phyloP scores from a whole-genome alignment of 2,329 filamentous ascomycete genomes.

The Apiospora phragmitis region DNA sequence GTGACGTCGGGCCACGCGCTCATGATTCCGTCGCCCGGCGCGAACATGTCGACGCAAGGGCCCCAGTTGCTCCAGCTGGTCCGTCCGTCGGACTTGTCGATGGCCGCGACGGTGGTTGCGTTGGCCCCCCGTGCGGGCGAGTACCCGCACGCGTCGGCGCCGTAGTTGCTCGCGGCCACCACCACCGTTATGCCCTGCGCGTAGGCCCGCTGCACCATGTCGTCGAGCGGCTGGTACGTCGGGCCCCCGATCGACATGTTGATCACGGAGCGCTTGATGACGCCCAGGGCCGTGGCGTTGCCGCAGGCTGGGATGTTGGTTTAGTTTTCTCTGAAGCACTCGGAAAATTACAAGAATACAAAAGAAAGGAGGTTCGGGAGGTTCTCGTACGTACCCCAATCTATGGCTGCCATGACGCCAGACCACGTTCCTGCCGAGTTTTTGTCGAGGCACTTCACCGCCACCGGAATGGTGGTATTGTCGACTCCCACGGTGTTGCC shows the following conservation, averaged over 20 bases:
- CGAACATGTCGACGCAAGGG: conserved; percentile 26
- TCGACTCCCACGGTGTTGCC: conserved; percentile 28
- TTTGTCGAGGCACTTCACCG: conserved; percentile 27
- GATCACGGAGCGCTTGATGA: conserved; percentile 25
- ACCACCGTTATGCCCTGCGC: conserved; percentile 27
- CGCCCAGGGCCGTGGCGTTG: conserved; percentile 22
- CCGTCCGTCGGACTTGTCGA: conserved; percentile 23
- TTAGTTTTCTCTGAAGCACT: background rate
- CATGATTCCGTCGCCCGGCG: conserved; percentile 25
- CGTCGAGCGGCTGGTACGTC: conserved; percentile 20
- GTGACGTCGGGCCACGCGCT: conserved; percentile 24
- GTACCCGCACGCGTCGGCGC: conserved; percentile 23
- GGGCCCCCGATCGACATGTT: conserved; percentile 28
- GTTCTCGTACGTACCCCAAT: conserved; percentile 29
- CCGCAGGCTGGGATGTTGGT: conserved; percentile 21
- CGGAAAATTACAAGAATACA: background rate
- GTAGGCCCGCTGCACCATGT: conserved; percentile 22
- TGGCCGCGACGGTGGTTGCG: conserved; percentile 28
- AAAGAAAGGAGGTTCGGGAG: no score
- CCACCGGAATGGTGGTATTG: conserved; percentile 26
- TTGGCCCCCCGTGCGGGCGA: conserved; percentile 25
- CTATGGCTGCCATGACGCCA: conserved; percentile 25
- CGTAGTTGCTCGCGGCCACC: conserved; percentile 28
- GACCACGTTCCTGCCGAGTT: conserved; percentile 22
- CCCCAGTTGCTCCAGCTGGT: conserved; percentile 28